A percentile compares a stretch with the other conserved stretches of the same genome.
Evolutionary conservation across 495 filamentous ascomycete species (phyloP).

Genomic region (Talaromyces nanjingensis): DNA sequence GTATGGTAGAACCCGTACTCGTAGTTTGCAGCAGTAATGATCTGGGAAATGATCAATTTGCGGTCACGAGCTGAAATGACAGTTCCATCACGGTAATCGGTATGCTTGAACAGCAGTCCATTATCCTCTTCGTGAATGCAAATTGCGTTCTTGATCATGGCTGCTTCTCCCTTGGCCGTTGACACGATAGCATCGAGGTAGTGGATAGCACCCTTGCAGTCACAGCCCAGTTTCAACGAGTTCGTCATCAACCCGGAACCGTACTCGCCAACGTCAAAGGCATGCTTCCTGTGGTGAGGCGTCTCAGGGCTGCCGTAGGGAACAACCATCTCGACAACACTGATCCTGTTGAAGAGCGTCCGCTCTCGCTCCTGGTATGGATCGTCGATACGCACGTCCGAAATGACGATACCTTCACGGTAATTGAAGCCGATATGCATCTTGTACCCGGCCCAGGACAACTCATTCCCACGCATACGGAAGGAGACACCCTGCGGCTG

Average conservation of each 20-base stretch:
- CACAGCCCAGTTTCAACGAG: slow-evolving; percentile 62
- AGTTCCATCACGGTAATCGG: slow-evolving; percentile 66
- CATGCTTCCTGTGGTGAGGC: slow-evolving; percentile 70
- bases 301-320: slow-evolving; percentile 68
- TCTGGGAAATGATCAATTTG: slow-evolving; percentile 62
- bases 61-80: slow-evolving; percentile 60
- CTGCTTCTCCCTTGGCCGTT: slow-evolving; percentile 49
- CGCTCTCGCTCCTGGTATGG: slow-evolving; percentile 53
- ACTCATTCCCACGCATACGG: slow-evolving; percentile 30
- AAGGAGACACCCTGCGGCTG: slow-evolving; percentile 35
- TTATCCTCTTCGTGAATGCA: slow-evolving; percentile 73
- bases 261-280: slow-evolving; percentile 73
- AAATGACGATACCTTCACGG: slow-evolving; percentile 61
- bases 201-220: slow-evolving; percentile 69
- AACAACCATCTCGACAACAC: slow-evolving; percentile 70
- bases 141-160: slow-evolving; percentile 62
- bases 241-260: slow-evolving; percentile 71
- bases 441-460: slow-evolving; percentile 33
- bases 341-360: slow-evolving; percentile 60
- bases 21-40: slow-evolving; percentile 59
- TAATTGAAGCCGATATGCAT: slow-evolving; percentile 63
- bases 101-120: slow-evolving; percentile 77
- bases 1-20: slow-evolving; percentile 53
- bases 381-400: slow-evolving; percentile 44
- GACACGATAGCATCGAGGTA: slow-evolving; percentile 57